phyloP scores from a whole-genome alignment of 768 basidiomycete genomes.

The Hygrophorus russula region DNA sequence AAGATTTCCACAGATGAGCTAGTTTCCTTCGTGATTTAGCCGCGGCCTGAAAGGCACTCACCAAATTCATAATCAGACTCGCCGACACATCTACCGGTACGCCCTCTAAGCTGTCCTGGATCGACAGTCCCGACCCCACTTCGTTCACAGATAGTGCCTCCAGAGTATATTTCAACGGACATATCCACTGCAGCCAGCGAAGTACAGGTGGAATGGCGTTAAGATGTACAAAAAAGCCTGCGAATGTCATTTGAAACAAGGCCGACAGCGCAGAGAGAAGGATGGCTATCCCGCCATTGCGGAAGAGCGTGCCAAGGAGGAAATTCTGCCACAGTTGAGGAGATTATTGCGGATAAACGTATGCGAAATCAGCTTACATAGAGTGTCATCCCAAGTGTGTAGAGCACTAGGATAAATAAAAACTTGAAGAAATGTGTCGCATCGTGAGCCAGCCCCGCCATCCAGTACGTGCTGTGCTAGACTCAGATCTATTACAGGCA shows the following conservation, averaged over 20 bases:
- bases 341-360: not conserved
- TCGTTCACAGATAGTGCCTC: slow-evolving; percentile 90
- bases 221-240: slow-evolving; percentile 90
- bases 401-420: slow-evolving; percentile 79
- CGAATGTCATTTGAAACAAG: slow-evolving; percentile 78
- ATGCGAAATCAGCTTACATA: slow-evolving; percentile 40
- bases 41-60: slow-evolving; percentile 23
- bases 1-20: too few relatives aligned
- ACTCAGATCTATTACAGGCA: slow-evolving; percentile 5
- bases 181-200: slow-evolving; percentile 89
- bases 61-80: slow-evolving; percentile 74
- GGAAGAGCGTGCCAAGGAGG: slow-evolving; percentile 73
- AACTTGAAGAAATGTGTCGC: slow-evolving; percentile 91
- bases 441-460: slow-evolving; percentile 79
- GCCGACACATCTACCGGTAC: slow-evolving; percentile 79
- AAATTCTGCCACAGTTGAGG: slow-evolving; percentile 54
- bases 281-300: slow-evolving; percentile 85
- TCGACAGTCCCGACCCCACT: slow-evolving; percentile 80
- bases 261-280: slow-evolving; percentile 70
- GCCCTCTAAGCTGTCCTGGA: slow-evolving; percentile 65
- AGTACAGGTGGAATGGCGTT: slow-evolving; percentile 78
- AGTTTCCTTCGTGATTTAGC: not conserved
- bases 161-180: slow-evolving; percentile 72
- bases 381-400: slow-evolving; percentile 75
- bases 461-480: slow-evolving; percentile 71